Evolutionary conservation across 2,329 filamentous ascomycete genomes (phyloP).

Genomic region (Nannizzia gypsea): DNA sequence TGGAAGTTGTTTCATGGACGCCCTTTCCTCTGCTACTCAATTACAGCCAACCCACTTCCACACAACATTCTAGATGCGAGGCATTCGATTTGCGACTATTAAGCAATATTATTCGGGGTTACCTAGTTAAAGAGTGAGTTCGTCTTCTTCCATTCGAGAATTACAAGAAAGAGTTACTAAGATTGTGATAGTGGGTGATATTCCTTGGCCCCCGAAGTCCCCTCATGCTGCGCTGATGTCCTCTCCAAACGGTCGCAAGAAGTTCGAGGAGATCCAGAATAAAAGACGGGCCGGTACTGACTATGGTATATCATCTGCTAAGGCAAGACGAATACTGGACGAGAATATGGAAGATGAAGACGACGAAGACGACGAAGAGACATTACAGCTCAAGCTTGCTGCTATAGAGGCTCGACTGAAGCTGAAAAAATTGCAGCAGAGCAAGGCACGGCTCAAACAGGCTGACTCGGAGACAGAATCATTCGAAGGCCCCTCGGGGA

Average conservation of each 20-base stretch:
- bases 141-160: no score
- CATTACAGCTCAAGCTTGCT: constrained; percentile 68
- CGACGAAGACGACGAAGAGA: constrained; percentile 70
- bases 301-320: constrained; percentile 13
- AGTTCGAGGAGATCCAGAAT: constrained; percentile 56
- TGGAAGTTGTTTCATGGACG: not conserved
- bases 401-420: constrained; percentile 81
- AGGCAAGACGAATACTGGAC: constrained; percentile 12
- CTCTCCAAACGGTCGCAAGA: constrained; percentile 68
- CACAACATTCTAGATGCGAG: not conserved
- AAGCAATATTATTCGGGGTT: not conserved
- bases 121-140: not conserved
- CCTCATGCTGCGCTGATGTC: constrained; percentile 51
- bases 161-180: not conserved
- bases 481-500: constrained; percentile 8
- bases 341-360: constrained; percentile 19
- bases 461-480: constrained; percentile 18
- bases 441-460: constrained; percentile 35
- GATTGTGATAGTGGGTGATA: constrained; percentile 13
- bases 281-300: constrained; percentile 39
- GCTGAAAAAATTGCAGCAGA: constrained; percentile 71
- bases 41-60: not conserved
- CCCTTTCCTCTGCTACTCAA: not conserved
- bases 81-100: not conserved
- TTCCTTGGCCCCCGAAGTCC: constrained; percentile 49